Conservation (phyloP, 169 alveolate genomes). For the Plasmodium vivax region DNA sequence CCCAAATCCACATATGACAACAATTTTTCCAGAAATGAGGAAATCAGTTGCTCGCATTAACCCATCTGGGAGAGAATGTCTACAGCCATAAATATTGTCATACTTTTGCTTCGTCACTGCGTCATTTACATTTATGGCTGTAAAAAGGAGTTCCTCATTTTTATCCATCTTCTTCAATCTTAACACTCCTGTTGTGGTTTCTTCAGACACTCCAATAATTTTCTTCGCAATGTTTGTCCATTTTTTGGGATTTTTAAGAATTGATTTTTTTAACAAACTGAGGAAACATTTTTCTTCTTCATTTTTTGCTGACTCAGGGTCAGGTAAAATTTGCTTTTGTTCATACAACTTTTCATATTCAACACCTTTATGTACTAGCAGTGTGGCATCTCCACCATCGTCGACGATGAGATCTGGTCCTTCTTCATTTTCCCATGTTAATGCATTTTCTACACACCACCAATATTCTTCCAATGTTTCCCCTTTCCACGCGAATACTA, state of each 20-base stretch:
- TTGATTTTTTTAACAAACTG: constrained; percentile 88
- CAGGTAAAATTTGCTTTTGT: constrained; percentile 75
- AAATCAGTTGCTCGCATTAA: constrained; percentile 98
- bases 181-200: constrained; percentile 99
- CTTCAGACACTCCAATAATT: constrained; percentile 97
- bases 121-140: constrained; percentile 97
- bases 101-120: constrained; percentile 98
- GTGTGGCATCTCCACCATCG: constrained; percentile 98
- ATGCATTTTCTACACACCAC: constrained; percentile 95
- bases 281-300: constrained; percentile 82
- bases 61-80: constrained; percentile 98
- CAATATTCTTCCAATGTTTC: constrained; percentile 97
- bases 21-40: constrained; percentile 98
- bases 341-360: constrained; percentile 86
- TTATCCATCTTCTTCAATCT: constrained; percentile 92
- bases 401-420: constrained; percentile 98
- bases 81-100: constrained; percentile 98
- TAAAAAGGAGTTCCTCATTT: constrained; percentile 92
- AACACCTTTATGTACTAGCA: constrained; percentile 94
- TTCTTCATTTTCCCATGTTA: constrained; percentile 95
- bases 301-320: constrained; percentile 77
- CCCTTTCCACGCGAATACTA: constrained; percentile 98
- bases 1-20: constrained; percentile 97
- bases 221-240: constrained; percentile 92
- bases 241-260: constrained; percentile 88